Evolutionary conservation across 2,329 filamentous ascomycete species (phyloP), one percentile per base, ranked within the genome.

Genomic region (Ilyonectria sp.): DNA sequence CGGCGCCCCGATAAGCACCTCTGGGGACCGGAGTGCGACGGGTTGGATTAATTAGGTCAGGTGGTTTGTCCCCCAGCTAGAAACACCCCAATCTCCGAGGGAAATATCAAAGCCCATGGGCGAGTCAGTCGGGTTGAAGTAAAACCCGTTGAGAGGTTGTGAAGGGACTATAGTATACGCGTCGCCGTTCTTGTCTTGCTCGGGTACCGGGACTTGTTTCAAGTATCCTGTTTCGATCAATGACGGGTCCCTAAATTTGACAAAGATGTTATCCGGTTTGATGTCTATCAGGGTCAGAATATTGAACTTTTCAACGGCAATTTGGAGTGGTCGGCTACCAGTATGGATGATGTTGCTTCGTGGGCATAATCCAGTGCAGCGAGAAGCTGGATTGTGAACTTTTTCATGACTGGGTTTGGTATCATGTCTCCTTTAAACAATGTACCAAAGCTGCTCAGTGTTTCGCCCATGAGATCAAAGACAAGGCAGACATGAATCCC

Each of bases 401-500:
- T 47, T 19, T 68, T 65, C 52, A 75, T 69, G 17, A 69, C 3
- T 4, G 10, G 9, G 40, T 52, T 17, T 2, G 74, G 74, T 17
- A 77, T 46, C 43, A 55, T 55, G 29, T 31, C 43, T 0, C 63
- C 60, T 0, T 33, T 6, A 33, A 74, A 76, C 59, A 58, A 69
- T 11, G 50, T 49, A 5, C 55, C 65, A 23, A 74, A 74, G 60
- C 47, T 69, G 19, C 62, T 61, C 10, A 77, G 55, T n/a, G 71
- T 72, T 31, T 74, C 71, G 1, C 76, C 79, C 71, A 79, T 75
- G 8, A 75, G 70, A 23, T 79, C 71, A 46, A 76, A 75, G 2
- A 80, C 73, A 7, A 78, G 68, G 46, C 76, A 80, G 2, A 75
- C 61, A 57, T 80, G 79, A 1, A 58, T 65, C 3, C 79, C 78